Base-by-base conservation (phyloP, 2,329 filamentous ascomycete species). In the Cercospora janseana region DNA sequence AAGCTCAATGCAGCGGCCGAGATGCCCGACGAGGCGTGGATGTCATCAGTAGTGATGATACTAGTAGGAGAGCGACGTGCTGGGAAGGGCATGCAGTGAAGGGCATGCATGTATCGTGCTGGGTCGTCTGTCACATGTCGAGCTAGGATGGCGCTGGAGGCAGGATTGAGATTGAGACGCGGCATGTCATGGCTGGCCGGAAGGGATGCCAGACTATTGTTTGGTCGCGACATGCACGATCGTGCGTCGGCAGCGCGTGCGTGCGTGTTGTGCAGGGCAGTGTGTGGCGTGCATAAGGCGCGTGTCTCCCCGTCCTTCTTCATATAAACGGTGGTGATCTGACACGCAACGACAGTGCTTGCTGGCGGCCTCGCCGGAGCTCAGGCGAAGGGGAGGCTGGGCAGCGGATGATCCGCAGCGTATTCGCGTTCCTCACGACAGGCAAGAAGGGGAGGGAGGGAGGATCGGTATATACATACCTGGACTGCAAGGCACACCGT, bases 181-280 rank as follows among this genome's bases (percentile, higher is more conserved):
- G n/a, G n/a, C n/a, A n/a, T n/a, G n/a, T n/a, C n/a, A n/a, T n/a
- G n/a, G n/a, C n/a, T n/a, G n/a, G n/a, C n/a, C n/a, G n/a, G n/a
- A n/a, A n/a, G n/a, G n/a, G n/a, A n/a, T n/a, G n/a, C n/a, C n/a
- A n/a, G n/a, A n/a, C n/a, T n/a, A n/a, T 24, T 13, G 31, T 37
- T 12, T 37, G 44, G 21, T 13, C 34, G n/a, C 18, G 34, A 18
- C 21, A 46, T 46, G 44, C 44, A 46, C 31, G 15, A 38, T 13
- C 31, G 16, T 46, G 44, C 37, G 21, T 46, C 44, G 44, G 20
- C n/a, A 10, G 41, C 16, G 41, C 27, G 26, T 38, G 34, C 3
- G 18, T 21, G 31, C 15, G 31, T n/a, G n/a, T n/a, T n/a, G 27
- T 10, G 27, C 27, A n/a, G 13, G 27, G 24, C 34, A 38, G n/a